Evolutionary conservation across 768 basidiomycete species (phyloP).

Genomic region (Lentinus tigrinus): DNA sequence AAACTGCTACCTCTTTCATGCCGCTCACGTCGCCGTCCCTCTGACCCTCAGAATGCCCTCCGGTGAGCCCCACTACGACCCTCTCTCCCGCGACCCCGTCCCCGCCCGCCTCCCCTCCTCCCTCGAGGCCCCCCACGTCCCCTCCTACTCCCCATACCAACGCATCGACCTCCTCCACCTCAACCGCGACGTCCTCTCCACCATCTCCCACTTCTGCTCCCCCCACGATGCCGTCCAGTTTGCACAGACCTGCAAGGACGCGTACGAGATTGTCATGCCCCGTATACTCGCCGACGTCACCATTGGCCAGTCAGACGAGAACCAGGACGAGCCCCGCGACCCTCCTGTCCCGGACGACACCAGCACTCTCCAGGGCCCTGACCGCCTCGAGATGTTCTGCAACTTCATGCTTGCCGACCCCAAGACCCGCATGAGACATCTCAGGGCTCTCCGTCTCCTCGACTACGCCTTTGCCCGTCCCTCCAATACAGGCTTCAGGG

Average conservation of each 20-base stretch:
- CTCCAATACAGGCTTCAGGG: not conserved
- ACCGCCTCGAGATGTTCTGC: constrained; percentile 18
- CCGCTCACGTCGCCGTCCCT: not conserved
- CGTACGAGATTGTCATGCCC: constrained; percentile 17
- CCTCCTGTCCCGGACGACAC: no score
- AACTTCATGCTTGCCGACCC: constrained; percentile 15
- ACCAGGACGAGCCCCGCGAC: no score
- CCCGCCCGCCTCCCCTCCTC: no score
- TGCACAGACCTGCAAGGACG: constrained; percentile 16
- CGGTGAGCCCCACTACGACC: constrained; percentile 10
- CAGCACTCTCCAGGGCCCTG: constrained; percentile 2
- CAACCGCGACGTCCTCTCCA: constrained; percentile 20
- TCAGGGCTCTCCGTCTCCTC: constrained; percentile 19
- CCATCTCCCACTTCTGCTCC: constrained; percentile 16
- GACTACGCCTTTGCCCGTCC: constrained; percentile 15
- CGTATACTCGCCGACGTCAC: constrained; percentile 20
- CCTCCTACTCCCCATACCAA: not conserved
- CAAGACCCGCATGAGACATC: constrained; percentile 7
- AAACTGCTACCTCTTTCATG: constrained; percentile 13
- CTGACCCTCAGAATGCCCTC: constrained; percentile 5
- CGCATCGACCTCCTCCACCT: constrained; percentile 15
- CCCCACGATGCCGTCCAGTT: constrained; percentile 17
- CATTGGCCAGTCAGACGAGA: constrained; percentile 9
- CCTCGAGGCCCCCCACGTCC: not conserved
- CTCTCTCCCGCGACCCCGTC: not conserved